Evolutionary conservation across 169 alveolate genomes (phyloP).

Genomic region (Plasmodium relictum): DNA sequence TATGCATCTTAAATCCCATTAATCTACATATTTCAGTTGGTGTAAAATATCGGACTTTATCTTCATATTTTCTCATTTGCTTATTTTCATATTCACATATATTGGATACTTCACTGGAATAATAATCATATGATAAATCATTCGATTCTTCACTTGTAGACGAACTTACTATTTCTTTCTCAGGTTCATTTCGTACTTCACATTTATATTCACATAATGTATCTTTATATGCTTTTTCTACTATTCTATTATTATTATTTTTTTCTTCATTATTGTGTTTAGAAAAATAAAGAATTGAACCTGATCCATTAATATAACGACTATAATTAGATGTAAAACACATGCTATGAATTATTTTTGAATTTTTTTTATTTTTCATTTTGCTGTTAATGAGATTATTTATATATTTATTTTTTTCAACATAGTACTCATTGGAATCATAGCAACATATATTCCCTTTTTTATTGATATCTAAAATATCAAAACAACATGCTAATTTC

Average conservation of each 20-base stretch:
- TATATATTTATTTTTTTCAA: slow-evolving; percentile 6
- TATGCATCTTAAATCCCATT: slow-evolving; percentile 72
- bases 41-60: slow-evolving; percentile 64
- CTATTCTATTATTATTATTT: neutral
- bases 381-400: neutral
- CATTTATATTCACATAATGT: too few species aligned
- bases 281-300: slow-evolving; percentile 45
- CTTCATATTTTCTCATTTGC: slow-evolving; percentile 46
- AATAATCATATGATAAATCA: neutral
- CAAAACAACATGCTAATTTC: slow-evolving; percentile 50
- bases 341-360: slow-evolving; percentile 27
- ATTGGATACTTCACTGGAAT: neutral
- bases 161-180: neutral
- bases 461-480: slow-evolving; percentile 48
- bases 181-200: neutral
- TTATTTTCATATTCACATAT: neutral
- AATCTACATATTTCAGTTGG: slow-evolving; percentile 71
- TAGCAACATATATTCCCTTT: slow-evolving; percentile 31
- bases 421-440: slow-evolving; percentile 9
- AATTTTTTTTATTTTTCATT: neutral
- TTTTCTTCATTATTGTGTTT: neutral
- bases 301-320: slow-evolving; percentile 71
- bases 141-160: neutral
- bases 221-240: neutral
- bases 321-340: slow-evolving; percentile 75